Evolutionary conservation across 2,329 filamentous ascomycete species (phyloP).

Genomic region (Lojkania enalia): DNA sequence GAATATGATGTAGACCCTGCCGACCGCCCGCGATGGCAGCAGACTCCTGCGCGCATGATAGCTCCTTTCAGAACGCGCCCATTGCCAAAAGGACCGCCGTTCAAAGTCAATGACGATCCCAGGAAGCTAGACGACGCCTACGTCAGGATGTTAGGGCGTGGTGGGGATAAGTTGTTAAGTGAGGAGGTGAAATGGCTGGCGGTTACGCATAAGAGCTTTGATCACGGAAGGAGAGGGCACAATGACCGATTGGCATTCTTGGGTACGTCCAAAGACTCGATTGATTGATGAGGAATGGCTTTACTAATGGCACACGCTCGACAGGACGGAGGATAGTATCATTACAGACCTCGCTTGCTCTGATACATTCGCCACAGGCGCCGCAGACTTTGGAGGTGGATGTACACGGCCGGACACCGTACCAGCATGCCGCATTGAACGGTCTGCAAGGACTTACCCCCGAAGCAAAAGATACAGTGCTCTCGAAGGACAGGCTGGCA

Average conservation of each 20-base stretch:
- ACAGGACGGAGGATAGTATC: constrained; percentile 66
- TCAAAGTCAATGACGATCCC: constrained; percentile 75
- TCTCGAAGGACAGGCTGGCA: constrained; percentile 68
- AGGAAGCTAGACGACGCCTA: constrained; percentile 77
- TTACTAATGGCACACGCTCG: constrained; percentile 5
- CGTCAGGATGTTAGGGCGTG: constrained; percentile 71
- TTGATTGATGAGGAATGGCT: not conserved
- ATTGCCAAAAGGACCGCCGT: constrained; percentile 60
- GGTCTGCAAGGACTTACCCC: constrained; percentile 73
- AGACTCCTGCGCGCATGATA: constrained; percentile 52
- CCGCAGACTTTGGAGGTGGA: too few species aligned
- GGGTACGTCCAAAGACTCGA: constrained; percentile 57
- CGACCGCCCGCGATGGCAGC: constrained; percentile 53
- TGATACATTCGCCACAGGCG: constrained; percentile 52
- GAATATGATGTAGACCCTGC: constrained; percentile 38
- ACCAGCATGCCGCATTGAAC: constrained; percentile 69
- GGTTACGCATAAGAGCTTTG: constrained; percentile 97
- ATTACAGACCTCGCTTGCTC: constrained; percentile 65
- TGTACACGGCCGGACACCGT: constrained; percentile 61
- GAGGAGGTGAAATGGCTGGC: constrained; percentile 97
- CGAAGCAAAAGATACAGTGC: constrained; percentile 62
- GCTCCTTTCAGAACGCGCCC: constrained; percentile 60
- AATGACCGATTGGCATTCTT: constrained; percentile 91
- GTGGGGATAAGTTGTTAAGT: constrained; percentile 72
- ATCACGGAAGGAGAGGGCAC: constrained; percentile 90